Conservation (phyloP, 257 asterid genomes). For the Scutellaria barbata region DNA sequence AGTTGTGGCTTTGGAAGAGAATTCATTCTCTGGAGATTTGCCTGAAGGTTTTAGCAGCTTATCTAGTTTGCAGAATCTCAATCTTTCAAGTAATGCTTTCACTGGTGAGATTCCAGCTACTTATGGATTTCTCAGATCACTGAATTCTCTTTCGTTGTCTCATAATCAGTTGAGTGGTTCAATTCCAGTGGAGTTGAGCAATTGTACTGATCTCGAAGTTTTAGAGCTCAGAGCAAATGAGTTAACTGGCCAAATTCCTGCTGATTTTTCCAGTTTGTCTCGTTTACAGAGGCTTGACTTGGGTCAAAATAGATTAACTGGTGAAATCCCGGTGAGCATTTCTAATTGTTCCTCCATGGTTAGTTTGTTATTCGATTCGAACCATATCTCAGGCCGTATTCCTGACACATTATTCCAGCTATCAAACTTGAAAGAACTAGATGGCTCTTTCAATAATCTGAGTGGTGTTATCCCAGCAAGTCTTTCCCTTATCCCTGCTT, state of each 20-base stretch:
- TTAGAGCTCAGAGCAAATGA: constrained; percentile 59
- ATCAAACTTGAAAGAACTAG: constrained; percentile 48
- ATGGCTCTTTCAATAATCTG: constrained; percentile 62
- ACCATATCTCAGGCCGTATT: constrained; percentile 62
- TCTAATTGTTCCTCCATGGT: constrained; percentile 65
- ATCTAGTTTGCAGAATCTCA: constrained; percentile 63
- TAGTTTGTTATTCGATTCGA: constrained; percentile 56
- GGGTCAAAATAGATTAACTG: constrained; percentile 60
- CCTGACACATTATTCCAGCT: constrained; percentile 57
- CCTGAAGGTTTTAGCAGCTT: constrained; percentile 92
- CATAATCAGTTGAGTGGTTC: constrained; percentile 54
- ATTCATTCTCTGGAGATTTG: constrained; percentile 61
- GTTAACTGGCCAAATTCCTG: constrained; percentile 56
- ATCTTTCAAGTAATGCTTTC: constrained; percentile 67
- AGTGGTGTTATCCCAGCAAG: constrained; percentile 61
- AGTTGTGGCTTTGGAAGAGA: constrained; percentile 64
- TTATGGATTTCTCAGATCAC: constrained; percentile 66
- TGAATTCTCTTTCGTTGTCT: constrained; percentile 57
- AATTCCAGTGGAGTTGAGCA: constrained; percentile 67
- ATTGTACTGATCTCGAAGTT: constrained; percentile 59
- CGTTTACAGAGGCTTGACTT: constrained; percentile 65
- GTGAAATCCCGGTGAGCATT: constrained; percentile 62
- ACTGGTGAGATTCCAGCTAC: constrained; percentile 67
- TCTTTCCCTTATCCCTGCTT: constrained; percentile 51
- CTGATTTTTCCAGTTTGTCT: constrained; percentile 55